Evolutionary conservation across 2,329 filamentous ascomycete species (phyloP).

Genomic region (Ophiostoma pallidulum): DNA sequence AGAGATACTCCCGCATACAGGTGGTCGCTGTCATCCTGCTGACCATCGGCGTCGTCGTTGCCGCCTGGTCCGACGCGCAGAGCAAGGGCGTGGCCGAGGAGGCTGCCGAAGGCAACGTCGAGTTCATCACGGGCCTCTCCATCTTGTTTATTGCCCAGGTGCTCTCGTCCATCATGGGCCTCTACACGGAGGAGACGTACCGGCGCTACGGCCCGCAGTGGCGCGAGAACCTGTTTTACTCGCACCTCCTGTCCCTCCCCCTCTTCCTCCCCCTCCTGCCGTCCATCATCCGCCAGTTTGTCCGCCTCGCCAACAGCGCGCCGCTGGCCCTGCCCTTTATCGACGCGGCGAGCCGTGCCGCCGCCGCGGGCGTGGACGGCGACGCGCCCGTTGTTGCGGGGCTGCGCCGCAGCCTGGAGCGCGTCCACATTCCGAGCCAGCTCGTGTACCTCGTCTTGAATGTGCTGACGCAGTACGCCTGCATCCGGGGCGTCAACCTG

Average conservation of each 20-base stretch:
- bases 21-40: conserved; percentile 72
- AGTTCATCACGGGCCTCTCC: conserved; percentile 59
- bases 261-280: conserved; percentile 65
- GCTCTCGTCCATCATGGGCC: conserved; percentile 85
- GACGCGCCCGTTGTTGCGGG: conserved; percentile 26
- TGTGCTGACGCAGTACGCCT: conserved; percentile 84
- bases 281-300: conserved; percentile 55
- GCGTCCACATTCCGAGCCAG: conserved; percentile 52
- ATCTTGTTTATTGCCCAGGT: conserved; percentile 84
- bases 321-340: conserved; percentile 40
- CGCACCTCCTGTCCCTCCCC: conserved; percentile 60
- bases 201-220: conserved; percentile 77
- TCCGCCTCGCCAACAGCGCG: conserved; percentile 52
- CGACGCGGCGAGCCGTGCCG: background rate
- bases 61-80: conserved; percentile 81
- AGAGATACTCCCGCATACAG: conserved; percentile 72
- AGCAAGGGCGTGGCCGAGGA: conserved; percentile 54
- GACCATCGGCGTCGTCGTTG: conserved; percentile 76
- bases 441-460: conserved; percentile 64
- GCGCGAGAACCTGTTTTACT: conserved; percentile 96
- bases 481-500: conserved; percentile 93
- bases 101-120: conserved; percentile 24
- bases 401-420: conserved; percentile 30
- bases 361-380: background rate
- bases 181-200: conserved; percentile 91